These are phyloP conservation scores for Halophytophthora batemanensis DNA, from an alignment of 352 stramenopile genomes.

Conservation along the genomic window DNA sequence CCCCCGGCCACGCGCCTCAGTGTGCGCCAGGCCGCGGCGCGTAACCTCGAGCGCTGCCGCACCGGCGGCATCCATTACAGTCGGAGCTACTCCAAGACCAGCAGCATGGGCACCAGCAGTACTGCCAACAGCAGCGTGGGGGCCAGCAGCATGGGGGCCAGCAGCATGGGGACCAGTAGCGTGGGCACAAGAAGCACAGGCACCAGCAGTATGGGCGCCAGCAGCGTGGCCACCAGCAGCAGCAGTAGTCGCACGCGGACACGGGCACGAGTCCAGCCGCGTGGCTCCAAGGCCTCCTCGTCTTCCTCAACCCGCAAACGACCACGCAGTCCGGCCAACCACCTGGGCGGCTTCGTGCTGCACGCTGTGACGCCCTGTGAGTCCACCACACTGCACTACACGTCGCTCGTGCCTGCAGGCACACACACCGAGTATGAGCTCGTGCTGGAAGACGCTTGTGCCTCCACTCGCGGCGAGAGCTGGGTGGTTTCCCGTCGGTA, in stretches of 20 bases:
- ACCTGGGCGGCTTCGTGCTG: slow-evolving; percentile 55
- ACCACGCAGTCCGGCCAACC: slow-evolving; percentile 24
- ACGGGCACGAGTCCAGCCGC: slow-evolving; percentile 4
- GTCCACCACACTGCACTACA: slow-evolving; percentile 45
- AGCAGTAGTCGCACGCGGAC: slow-evolving; percentile 7
- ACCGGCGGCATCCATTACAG: background rate
- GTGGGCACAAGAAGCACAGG: background rate
- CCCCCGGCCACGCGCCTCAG: too few relatives aligned
- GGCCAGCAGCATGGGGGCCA: background rate
- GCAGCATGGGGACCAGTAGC: too few relatives aligned
- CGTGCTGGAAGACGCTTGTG: slow-evolving; percentile 31
- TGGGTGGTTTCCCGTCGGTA: slow-evolving; percentile 72
- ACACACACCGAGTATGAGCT: slow-evolving; percentile 70
- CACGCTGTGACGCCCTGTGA: slow-evolving; percentile 63
- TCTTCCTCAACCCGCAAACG: slow-evolving; percentile 16
- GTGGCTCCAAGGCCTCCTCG: slow-evolving; percentile 1
- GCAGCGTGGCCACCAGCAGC: background rate
- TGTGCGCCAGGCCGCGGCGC: background rate
- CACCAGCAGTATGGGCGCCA: background rate
- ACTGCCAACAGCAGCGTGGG: slow-evolving; percentile 10
- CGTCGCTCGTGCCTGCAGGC: slow-evolving; percentile 34
- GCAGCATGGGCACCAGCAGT: slow-evolving; percentile 17
- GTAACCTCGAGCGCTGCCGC: slow-evolving; percentile 3
- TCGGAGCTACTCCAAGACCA: too few relatives aligned
- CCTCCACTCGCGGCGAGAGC: slow-evolving; percentile 18